These are phyloP conservation scores for Hyphopichia burtonii DNA, from an alignment of 1,139 yeast species.

Conservation along the genomic window DNA sequence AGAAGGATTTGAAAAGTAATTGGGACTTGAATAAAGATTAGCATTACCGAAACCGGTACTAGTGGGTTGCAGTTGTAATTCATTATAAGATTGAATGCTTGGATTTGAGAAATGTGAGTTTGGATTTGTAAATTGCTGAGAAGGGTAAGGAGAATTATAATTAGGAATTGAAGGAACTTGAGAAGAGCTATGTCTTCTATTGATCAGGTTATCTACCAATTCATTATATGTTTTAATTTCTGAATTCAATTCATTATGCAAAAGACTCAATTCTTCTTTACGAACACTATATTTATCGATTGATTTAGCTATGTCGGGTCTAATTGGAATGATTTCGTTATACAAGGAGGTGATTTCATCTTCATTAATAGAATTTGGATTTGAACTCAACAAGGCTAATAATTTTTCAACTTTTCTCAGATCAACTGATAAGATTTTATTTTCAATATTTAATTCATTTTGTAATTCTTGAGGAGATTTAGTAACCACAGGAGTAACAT, in stretches of 20 bases:
- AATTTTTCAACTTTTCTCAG: slow-evolving; percentile 61
- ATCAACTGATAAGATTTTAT: slow-evolving; percentile 26
- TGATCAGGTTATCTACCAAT: slow-evolving; percentile 54
- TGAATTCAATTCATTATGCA: slow-evolving; percentile 65
- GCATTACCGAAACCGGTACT: slow-evolving; percentile 39
- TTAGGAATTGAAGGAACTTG: neutral
- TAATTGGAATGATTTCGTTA: slow-evolving; percentile 66
- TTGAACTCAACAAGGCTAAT: slow-evolving; percentile 55
- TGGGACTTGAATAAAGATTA: slow-evolving; percentile 3
- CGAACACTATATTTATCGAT: slow-evolving; percentile 75
- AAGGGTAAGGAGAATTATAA: slow-evolving; percentile 10
- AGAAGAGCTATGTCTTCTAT: slow-evolving; percentile 14
- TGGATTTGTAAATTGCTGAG: slow-evolving; percentile 3
- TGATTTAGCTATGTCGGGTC: slow-evolving; percentile 69
- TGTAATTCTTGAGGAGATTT: slow-evolving; percentile 52
- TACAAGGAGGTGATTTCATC: slow-evolving; percentile 56
- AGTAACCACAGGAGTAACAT: slow-evolving; percentile 77
- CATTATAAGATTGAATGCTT: slow-evolving; percentile 7
- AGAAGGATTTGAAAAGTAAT: slow-evolving; percentile 1
- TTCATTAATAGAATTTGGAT: slow-evolving; percentile 27
- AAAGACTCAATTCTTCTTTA: slow-evolving; percentile 69
- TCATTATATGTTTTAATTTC: slow-evolving; percentile 73
- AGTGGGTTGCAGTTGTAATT: slow-evolving; percentile 31
- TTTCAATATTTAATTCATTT: slow-evolving; percentile 31
- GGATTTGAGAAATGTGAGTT: neutral